Conservation (phyloP, 1,284 basidiomycete genomes). For the Entoloma clypeatum region DNA sequence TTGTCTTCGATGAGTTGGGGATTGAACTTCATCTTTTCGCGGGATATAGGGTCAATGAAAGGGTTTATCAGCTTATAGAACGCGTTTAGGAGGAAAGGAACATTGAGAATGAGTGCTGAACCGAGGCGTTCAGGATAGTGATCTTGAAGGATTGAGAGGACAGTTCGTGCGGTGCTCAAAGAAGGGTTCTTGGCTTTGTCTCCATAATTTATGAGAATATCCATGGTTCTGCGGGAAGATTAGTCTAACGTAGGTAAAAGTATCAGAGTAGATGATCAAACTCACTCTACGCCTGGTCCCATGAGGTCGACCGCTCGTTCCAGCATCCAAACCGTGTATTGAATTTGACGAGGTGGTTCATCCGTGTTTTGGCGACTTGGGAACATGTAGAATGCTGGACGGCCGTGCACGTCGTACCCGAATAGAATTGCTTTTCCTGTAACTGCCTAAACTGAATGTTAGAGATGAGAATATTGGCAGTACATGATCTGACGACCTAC, state of each 20-base stretch:
- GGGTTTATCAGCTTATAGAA: conserved; percentile 86
- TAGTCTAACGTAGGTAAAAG: conserved; percentile 3
- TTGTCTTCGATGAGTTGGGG: conserved; percentile 57
- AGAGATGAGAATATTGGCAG: conserved; percentile 10
- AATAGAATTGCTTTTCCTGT: conserved; percentile 75
- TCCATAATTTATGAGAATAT: conserved; percentile 80
- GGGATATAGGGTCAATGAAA: conserved; percentile 77
- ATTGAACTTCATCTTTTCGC: conserved; percentile 69
- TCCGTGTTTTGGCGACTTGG: conserved; percentile 83
- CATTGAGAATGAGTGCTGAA: conserved; percentile 77
- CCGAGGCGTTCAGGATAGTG: conserved; percentile 94
- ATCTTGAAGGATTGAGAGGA: conserved; percentile 77
- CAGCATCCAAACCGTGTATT: conserved; percentile 72
- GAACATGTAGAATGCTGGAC: conserved; percentile 76
- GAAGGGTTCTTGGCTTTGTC: conserved; percentile 78
- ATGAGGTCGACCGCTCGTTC: conserved; percentile 72
- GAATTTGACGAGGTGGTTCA: conserved; percentile 69
- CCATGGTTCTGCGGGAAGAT: conserved; percentile 47
- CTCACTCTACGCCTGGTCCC: conserved; percentile 74
- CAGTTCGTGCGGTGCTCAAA: conserved; percentile 55
- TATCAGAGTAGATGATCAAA: conserved; percentile 10
- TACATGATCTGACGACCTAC: conserved; percentile 31
- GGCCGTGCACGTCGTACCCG: conserved; percentile 66
- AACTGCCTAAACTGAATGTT: conserved; percentile 44
- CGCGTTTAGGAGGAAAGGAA: conserved; percentile 75